These are phyloP conservation scores for Hypoxylon sp. DNA, from an alignment of 2,329 filamentous ascomycete genomes.

Conservation along the genomic window DNA sequence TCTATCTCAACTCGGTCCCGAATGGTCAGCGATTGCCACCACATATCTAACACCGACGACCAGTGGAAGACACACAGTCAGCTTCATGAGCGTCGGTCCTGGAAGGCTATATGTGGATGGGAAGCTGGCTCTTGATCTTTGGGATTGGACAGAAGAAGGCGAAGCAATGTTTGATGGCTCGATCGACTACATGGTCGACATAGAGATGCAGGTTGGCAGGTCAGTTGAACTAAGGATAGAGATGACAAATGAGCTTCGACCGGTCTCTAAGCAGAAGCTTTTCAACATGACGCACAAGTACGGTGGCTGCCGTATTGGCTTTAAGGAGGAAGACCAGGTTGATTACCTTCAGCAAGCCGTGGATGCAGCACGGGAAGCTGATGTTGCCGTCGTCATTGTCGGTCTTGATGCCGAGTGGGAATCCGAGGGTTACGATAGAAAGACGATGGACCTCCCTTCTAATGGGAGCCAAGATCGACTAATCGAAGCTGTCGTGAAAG, in stretches of 20 bases:
- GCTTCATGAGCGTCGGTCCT: conserved; percentile 77
- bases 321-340: conserved; percentile 75
- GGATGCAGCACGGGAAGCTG: conserved; percentile 71
- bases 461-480: conserved; percentile 73
- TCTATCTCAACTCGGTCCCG: conserved; percentile 69
- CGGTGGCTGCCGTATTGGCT: conserved; percentile 79
- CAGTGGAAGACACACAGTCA: conserved; percentile 75
- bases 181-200: conserved; percentile 73
- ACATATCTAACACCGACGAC: conserved; percentile 71
- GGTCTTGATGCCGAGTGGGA: conserved; percentile 83
- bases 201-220: conserved; percentile 71
- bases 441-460: conserved; percentile 71
- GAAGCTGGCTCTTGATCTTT: conserved; percentile 73
- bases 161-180: conserved; percentile 81
- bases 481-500: conserved; percentile 72
- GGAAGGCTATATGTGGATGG: conserved; percentile 74
- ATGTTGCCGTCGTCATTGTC: conserved; percentile 78
- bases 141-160: conserved; percentile 78
- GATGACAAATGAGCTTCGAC: conserved; percentile 77
- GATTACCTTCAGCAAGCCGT: conserved; percentile 77
- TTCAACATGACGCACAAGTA: conserved; percentile 75
- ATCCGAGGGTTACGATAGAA: conserved; percentile 79
- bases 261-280: conserved; percentile 70
- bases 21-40: conserved; percentile 76
- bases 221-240: conserved; percentile 74